Evolutionary conservation across 306 rosid species (phyloP).

Genomic region (Castanea sativa): DNA sequence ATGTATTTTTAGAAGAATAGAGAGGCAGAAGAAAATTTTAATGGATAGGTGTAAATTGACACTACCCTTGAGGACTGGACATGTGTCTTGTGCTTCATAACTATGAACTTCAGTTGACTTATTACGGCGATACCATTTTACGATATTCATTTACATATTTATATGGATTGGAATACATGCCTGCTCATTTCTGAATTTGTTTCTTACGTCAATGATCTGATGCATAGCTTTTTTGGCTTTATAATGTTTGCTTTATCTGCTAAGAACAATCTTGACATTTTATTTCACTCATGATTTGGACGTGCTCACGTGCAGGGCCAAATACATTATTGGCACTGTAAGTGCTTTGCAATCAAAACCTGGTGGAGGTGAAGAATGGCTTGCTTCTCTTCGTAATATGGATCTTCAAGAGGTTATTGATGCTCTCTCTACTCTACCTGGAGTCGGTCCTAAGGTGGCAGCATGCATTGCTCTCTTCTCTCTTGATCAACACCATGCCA

Average conservation of each 20-base stretch:
- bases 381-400: conserved; percentile 62
- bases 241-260: neutral
- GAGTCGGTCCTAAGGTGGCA: conserved; percentile 97
- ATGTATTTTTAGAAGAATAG: too few relatives aligned
- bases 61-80: too few relatives aligned
- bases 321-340: conserved; percentile 69
- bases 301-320: conserved; percentile 52
- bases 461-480: conserved; percentile 95
- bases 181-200: neutral
- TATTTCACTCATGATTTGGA: neutral
- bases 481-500: conserved; percentile 92
- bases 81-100: too few relatives aligned
- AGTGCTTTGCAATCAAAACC: conserved; percentile 60
- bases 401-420: conserved; percentile 61
- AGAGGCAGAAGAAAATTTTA: too few relatives aligned
- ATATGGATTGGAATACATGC: neutral
- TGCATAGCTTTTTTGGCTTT: neutral
- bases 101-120: too few relatives aligned
- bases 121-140: neutral
- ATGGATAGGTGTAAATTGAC: too few relatives aligned
- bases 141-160: neutral
- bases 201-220: neutral
- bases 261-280: neutral
- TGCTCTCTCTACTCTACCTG: conserved; percentile 69
- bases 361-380: conserved; percentile 86